Evolutionary conservation across 169 alveolate species (phyloP).

Genomic region (Amoebophrya sp.): DNA sequence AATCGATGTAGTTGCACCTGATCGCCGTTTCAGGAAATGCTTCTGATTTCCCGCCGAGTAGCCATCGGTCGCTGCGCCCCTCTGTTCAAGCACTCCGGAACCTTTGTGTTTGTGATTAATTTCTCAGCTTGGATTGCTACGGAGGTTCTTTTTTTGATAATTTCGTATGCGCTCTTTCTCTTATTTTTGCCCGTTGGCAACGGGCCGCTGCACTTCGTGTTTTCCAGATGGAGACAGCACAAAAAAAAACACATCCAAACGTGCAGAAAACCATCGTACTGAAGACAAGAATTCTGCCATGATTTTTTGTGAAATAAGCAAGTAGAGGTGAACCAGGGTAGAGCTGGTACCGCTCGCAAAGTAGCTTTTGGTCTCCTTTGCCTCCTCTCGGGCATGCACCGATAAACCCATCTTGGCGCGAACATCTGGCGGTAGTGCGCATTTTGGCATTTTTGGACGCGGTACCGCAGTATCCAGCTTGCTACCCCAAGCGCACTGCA

Average conservation of each 20-base stretch:
- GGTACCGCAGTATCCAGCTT: neutral
- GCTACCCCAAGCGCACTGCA: neutral
- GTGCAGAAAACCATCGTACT: too few relatives aligned
- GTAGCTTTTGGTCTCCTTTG: neutral
- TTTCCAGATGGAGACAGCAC: too few relatives aligned
- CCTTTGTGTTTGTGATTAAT: too few relatives aligned
- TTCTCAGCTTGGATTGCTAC: too few relatives aligned
- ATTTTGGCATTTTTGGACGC: neutral
- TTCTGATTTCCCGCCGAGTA: neutral
- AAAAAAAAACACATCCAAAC: too few relatives aligned
- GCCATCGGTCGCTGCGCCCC: neutral
- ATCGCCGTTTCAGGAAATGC: neutral
- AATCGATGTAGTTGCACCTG: neutral
- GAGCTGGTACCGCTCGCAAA: neutral
- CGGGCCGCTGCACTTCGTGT: too few relatives aligned
- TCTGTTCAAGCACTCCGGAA: neutral
- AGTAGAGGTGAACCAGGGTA: too few relatives aligned
- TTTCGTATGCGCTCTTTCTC: too few relatives aligned
- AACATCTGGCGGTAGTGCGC: neutral
- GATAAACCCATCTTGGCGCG: neutral
- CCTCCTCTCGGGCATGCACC: neutral
- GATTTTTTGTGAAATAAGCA: too few relatives aligned
- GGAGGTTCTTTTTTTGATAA: too few relatives aligned
- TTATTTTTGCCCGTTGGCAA: too few relatives aligned
- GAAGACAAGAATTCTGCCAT: too few relatives aligned